Evolutionary conservation across 75 land plant genomes (phyloP).

Genomic region (Cunninghamia lanceolata): DNA sequence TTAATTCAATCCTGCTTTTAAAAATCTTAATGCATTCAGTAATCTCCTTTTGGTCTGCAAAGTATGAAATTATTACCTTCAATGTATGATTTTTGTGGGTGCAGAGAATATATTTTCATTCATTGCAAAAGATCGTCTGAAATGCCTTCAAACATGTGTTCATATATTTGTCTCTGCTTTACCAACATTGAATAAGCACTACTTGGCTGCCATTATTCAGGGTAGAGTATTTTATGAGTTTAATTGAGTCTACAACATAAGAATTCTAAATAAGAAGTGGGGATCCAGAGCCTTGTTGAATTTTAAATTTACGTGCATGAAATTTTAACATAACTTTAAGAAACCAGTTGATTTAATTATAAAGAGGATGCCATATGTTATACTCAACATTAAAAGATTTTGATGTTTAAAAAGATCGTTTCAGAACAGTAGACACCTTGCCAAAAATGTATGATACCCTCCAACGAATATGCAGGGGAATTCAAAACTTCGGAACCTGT

Average conservation of each 20-base stretch:
- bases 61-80: background rate
- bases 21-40: background rate
- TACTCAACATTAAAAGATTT: background rate
- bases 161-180: background rate
- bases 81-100: background rate
- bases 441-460: background rate
- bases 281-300: background rate
- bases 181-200: conserved; percentile 3
- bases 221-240: background rate
- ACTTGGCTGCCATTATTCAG: background rate
- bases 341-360: background rate
- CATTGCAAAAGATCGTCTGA: background rate
- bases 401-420: background rate
- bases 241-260: background rate
- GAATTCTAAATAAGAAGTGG: background rate
- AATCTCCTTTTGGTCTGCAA: background rate
- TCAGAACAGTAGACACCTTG: background rate
- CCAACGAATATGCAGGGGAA: background rate
- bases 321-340: background rate
- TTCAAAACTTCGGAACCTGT: background rate
- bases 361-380: background rate
- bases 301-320: background rate
- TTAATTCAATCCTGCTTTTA: background rate
- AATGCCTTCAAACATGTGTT: background rate
- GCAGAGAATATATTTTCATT: conserved; percentile 5